Evolutionary conservation across 2,329 filamentous ascomycete species (phyloP).

Genomic region (Didymella sp.): DNA sequence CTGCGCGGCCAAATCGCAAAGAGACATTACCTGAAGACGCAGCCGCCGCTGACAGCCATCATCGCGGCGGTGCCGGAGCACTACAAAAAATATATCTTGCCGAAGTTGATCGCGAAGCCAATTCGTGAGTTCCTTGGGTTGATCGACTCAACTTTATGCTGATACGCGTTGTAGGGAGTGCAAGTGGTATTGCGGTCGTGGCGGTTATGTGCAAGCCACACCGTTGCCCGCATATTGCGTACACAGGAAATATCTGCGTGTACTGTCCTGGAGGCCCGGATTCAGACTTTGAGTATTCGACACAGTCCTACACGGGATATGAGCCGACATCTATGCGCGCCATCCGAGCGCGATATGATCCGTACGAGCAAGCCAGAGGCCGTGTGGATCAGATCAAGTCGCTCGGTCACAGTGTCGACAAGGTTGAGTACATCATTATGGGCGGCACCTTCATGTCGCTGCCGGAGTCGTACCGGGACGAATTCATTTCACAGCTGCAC

Average conservation of each 20-base stretch:
- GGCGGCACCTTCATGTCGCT: slow-evolving; percentile 99
- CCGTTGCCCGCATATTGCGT: slow-evolving; percentile 95
- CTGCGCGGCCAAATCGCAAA: slow-evolving; percentile 86
- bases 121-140: slow-evolving; percentile 67
- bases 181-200: slow-evolving; percentile 95
- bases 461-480: slow-evolving; percentile 84
- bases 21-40: slow-evolving; percentile 86
- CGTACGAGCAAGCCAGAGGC: slow-evolving; percentile 95
- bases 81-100: slow-evolving; percentile 98
- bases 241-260: slow-evolving; percentile 98
- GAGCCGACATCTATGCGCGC: slow-evolving; percentile 98
- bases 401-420: slow-evolving; percentile 95
- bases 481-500: slow-evolving; percentile 94
- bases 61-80: slow-evolving; percentile 99
- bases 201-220: slow-evolving; percentile 99
- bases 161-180: slow-evolving; percentile 68
- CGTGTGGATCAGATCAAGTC: slow-evolving; percentile 96
- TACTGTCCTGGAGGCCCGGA: slow-evolving; percentile 98
- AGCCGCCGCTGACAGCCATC: slow-evolving; percentile 93
- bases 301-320: slow-evolving; percentile 97
- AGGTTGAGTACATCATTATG: slow-evolving; percentile 99
- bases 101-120: slow-evolving; percentile 94
- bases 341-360: slow-evolving; percentile 95
- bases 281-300: slow-evolving; percentile 98
- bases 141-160: background rate